Evolutionary conservation across 106 monocot genomes (phyloP), one percentile per base, ranked within the genome.

Genomic region (Dendrobium officinale): DNA sequence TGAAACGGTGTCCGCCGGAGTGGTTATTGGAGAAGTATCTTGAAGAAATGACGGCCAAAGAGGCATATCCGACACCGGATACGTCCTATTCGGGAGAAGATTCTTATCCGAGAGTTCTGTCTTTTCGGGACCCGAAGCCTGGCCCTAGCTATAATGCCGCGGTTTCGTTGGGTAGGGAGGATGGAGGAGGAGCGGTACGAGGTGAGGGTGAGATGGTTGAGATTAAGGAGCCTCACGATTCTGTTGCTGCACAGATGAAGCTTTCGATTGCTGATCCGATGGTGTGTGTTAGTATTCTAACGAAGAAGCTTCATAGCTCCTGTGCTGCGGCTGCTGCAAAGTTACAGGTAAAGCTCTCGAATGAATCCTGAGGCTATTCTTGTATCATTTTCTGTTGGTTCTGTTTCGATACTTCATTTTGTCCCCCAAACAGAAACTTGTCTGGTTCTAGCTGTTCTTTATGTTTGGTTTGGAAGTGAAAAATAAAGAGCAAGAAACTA

Each of bases 1-100:
- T 91, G 81, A 85, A 82, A 48, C 78, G 86, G 79, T 87, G 86
- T 79, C 49, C 86, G 13, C 89, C 91, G 42, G 89, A 89, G 74
- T 87, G 91, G 87, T 83, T 67, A 81, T 89, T 91, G 66, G 79
- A 91, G 91, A 91, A 84, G 79, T 89, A 89, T 77, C 81, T 88
- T 4, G 79, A 91, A 79, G 91, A 83, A 77, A 82, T 44, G 29
- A 29, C 80, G 19, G 72, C 18, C 73, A 54, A 75, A 5, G 73
- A 59, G 10, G 4, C 81, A 10, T 75, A 19, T 17, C 44, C 44
- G n/a, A 31, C 44, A 51, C 18, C 45, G 37, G 73, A 5, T 16
- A 49, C 13, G 54, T 9, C 77, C 55, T 17, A 31, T 55, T 22
- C 26, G 22, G 45, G 19, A 11, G 2, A 31, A 31, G 29, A 18